Evolutionary conservation across 768 basidiomycete genomes (phyloP).

Genomic region (Boletus sp.): DNA sequence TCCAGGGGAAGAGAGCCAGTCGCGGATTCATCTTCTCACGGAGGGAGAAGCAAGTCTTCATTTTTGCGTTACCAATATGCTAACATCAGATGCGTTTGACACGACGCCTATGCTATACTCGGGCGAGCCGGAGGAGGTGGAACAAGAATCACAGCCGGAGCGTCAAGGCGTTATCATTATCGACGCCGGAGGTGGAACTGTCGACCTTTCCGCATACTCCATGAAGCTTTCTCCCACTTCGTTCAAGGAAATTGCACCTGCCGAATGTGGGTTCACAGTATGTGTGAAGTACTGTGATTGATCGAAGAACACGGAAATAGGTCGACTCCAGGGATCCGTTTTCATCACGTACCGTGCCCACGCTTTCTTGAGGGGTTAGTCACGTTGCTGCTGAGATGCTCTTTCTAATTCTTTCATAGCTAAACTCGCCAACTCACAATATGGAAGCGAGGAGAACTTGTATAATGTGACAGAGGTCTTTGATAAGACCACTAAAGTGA

Average conservation of each 20-base stretch:
- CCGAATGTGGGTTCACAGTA: conserved; percentile 25
- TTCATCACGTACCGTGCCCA: conserved; percentile 33
- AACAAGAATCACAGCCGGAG: conserved; percentile 9
- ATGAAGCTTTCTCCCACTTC: conserved; percentile 37
- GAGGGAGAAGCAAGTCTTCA: conserved; percentile 57
- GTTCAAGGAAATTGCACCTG: conserved; percentile 35
- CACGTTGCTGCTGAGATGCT: neutral
- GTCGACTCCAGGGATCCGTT: conserved; percentile 39
- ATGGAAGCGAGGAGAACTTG: conserved; percentile 29
- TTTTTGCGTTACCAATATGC: conserved; percentile 48
- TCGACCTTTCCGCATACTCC: conserved; percentile 39
- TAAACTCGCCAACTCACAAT: conserved; percentile 28
- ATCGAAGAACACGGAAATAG: conserved; percentile 15
- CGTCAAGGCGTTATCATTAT: conserved; percentile 40
- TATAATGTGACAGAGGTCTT: conserved; percentile 31
- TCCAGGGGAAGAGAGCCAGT: conserved; percentile 33
- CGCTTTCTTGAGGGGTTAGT: conserved; percentile 31
- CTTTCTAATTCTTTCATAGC: conserved; percentile 13
- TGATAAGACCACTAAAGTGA: conserved; percentile 35
- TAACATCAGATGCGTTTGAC: conserved; percentile 31
- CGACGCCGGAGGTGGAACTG: conserved; percentile 46
- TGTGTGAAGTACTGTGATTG: neutral
- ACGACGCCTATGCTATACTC: conserved; percentile 4
- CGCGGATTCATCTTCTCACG: conserved; percentile 51
- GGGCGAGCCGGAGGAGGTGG: conserved; percentile 20